phyloP scores from a whole-genome alignment of 257 asterid genomes.

The Echium plantagineum region DNA sequence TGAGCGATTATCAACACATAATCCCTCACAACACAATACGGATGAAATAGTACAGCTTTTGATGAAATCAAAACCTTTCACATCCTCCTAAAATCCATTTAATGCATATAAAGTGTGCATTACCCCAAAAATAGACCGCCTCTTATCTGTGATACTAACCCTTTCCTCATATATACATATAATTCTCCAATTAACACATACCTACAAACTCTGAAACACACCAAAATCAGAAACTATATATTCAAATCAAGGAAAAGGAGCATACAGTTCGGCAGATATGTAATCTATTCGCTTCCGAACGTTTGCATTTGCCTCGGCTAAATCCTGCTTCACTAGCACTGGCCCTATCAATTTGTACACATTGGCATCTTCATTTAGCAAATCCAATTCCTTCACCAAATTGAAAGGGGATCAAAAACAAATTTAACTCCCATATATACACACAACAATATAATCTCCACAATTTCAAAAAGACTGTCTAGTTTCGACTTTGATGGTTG shows the following conservation, averaged over 20 bases:
- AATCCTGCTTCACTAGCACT: slow-evolving; percentile 89
- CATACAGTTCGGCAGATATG: slow-evolving; percentile 84
- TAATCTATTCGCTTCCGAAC: slow-evolving; percentile 90
- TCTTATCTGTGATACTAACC: too few relatives aligned
- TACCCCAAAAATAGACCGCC: too few relatives aligned
- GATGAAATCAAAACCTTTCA: neutral
- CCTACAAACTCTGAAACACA: neutral
- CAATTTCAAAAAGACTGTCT: too few relatives aligned
- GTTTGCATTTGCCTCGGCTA: slow-evolving; percentile 95
- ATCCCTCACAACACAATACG: neutral
- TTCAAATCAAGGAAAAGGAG: neutral
- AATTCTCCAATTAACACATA: neutral
- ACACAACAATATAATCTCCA: neutral
- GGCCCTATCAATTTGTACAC: slow-evolving; percentile 94
- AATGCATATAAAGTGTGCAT: too few relatives aligned
- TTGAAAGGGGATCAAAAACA: neutral
- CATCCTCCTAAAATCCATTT: neutral
- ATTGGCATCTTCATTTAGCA: slow-evolving; percentile 80
- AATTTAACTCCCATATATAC: neutral
- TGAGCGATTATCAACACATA: neutral
- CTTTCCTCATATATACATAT: neutral
- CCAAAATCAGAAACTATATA: neutral
- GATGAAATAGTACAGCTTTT: neutral
- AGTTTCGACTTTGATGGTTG: too few relatives aligned
- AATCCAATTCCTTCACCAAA: slow-evolving; percentile 62